phyloP scores from a whole-genome alignment of 352 stramenopile species.

The Bremia lactucae region DNA sequence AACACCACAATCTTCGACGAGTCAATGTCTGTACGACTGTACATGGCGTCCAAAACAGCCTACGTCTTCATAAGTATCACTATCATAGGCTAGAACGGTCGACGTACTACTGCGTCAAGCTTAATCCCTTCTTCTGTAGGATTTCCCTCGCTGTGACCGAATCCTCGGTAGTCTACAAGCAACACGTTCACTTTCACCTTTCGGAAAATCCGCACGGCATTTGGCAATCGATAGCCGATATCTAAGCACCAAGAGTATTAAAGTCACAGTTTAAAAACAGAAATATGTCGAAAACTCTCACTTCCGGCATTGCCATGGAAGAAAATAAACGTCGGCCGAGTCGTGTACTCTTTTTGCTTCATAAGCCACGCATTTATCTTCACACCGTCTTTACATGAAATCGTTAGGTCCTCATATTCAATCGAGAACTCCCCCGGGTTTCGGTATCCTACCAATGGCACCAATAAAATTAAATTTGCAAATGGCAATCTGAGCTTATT shows the following conservation, averaged over 20 bases:
- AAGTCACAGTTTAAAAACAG: not conserved
- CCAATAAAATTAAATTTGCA: conserved; percentile 1
- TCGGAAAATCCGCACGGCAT: conserved; percentile 85
- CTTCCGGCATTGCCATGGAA: conserved; percentile 93
- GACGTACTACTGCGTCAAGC: conserved; percentile 78
- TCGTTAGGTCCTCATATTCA: conserved; percentile 85
- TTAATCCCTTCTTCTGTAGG: conserved; percentile 86
- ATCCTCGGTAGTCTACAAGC: conserved; percentile 92
- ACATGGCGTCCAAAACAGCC: conserved; percentile 74
- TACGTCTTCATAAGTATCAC: conserved; percentile 10
- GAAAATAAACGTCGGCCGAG: conserved; percentile 86
- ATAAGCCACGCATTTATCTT: conserved; percentile 89
- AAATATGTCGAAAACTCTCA: conserved; percentile 16
- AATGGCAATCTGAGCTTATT: not conserved
- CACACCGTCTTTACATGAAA: conserved; percentile 74
- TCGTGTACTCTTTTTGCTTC: conserved; percentile 52
- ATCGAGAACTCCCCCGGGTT: conserved; percentile 80
- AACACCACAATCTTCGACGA: conserved; percentile 85
- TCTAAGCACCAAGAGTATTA: conserved; percentile 29
- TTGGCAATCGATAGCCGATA: conserved; percentile 90
- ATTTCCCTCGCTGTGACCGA: conserved; percentile 83
- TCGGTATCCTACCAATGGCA: conserved; percentile 55
- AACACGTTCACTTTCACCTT: conserved; percentile 85
- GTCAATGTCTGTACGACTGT: conserved; percentile 73
- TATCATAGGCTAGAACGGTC: not conserved